A percentile compares a stretch with the other conserved stretches of the same genome.
Conservation (phyloP, 2,329 filamentous ascomycete species). For the Epichloe sibirici region DNA sequence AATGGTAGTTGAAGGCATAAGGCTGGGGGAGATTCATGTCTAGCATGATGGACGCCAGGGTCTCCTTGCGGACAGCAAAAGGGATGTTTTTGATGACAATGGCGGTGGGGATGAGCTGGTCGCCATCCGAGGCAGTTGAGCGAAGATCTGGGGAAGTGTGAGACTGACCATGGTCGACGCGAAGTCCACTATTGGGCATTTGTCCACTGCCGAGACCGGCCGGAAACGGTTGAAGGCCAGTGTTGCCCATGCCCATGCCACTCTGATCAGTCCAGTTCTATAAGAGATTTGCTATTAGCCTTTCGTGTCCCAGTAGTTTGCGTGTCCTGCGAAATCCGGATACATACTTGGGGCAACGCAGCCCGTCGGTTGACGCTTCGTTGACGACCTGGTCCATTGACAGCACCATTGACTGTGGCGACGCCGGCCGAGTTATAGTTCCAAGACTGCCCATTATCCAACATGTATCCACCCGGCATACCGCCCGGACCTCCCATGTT, state of each 20-base stretch:
- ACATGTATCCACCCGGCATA: constrained; percentile 36
- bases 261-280: constrained; percentile 41
- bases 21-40: constrained; percentile 90
- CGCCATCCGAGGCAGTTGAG: constrained; percentile 42
- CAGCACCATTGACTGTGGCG: constrained; percentile 46
- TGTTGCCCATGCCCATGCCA: constrained; percentile 29
- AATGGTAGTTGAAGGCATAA: constrained; percentile 99
- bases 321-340: background rate
- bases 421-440: constrained; percentile 59
- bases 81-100: constrained; percentile 99
- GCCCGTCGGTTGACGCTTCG: constrained; percentile 41
- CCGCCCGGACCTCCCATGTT: constrained; percentile 26
- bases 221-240: constrained; percentile 23
- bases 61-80: constrained; percentile 95
- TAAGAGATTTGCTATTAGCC: background rate
- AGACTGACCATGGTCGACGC: constrained; percentile 28
- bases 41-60: constrained; percentile 84
- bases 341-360: constrained; percentile 62
- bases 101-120: constrained; percentile 92
- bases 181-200: constrained; percentile 29
- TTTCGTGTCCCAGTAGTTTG: background rate
- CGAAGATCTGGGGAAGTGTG: constrained; percentile 29
- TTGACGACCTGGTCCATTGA: constrained; percentile 51
- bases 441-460: constrained; percentile 70
- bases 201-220: constrained; percentile 23